phyloP scores from a whole-genome alignment of 2,329 filamentous ascomycete genomes.

The Fusarium compactum region DNA sequence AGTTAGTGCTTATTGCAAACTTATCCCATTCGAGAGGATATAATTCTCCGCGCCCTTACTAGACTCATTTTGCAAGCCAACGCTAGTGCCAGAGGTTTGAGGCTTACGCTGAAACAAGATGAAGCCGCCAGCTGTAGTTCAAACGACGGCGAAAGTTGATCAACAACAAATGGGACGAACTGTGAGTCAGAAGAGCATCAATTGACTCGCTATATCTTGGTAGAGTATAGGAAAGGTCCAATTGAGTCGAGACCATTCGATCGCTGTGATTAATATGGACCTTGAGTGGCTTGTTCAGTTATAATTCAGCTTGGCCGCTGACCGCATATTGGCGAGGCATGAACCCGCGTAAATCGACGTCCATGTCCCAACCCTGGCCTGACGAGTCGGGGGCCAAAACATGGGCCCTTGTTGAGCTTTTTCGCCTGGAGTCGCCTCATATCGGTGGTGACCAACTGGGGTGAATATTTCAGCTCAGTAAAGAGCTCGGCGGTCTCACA shows the following conservation, averaged over 20 bases:
- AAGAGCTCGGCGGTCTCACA: background rate
- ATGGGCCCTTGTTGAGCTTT: slow-evolving; percentile 18
- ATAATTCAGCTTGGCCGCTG: slow-evolving; percentile 26
- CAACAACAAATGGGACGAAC: background rate
- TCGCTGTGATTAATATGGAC: slow-evolving; percentile 4
- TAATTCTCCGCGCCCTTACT: slow-evolving; percentile 53
- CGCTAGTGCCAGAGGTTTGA: slow-evolving; percentile 18
- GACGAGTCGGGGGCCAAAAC: slow-evolving; percentile 9
- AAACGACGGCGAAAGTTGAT: slow-evolving; percentile 1
- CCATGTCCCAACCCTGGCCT: slow-evolving; percentile 28
- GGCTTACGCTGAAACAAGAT: slow-evolving; percentile 33
- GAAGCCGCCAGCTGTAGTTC: slow-evolving; percentile 11
- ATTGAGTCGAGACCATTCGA: slow-evolving; percentile 2
- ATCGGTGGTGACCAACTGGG: slow-evolving; percentile 1
- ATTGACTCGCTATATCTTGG: background rate
- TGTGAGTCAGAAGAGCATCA: background rate
- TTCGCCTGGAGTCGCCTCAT: slow-evolving; percentile 15
- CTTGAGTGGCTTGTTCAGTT: background rate
- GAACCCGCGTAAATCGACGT: slow-evolving; percentile 18
- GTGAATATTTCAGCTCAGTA: slow-evolving; percentile 1
- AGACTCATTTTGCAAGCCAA: slow-evolving; percentile 13
- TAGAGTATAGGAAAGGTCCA: background rate
- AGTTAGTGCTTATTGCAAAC: slow-evolving; percentile 26
- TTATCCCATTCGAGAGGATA: slow-evolving; percentile 14
- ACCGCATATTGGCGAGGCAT: slow-evolving; percentile 38